Base-by-base conservation (phyloP, 2,329 filamentous ascomycete genomes). In the Diaporthe nobilis region DNA sequence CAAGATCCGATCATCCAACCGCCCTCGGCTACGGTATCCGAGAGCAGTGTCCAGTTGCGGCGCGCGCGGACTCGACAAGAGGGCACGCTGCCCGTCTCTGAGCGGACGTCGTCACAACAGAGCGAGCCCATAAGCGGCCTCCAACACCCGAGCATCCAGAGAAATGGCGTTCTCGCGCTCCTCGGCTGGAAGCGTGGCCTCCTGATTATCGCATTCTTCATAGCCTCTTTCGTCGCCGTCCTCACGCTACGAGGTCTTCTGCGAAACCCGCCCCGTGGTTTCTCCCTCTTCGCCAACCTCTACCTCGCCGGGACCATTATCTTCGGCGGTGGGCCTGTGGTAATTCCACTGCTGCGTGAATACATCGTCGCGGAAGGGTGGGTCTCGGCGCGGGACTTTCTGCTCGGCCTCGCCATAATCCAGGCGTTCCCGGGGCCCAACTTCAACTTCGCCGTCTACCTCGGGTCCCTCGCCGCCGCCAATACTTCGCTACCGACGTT, bases 241-340 rank as follows among this genome's bases (percentile, higher is more conserved):
- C 88, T 94, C 81, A 85, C 89, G 22, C 78, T 88, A 0, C 86
- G 87, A 49, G 87, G 81, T 82, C 87, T 80, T 77, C 83, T 84
- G 65, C 75, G 82, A 0, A 57, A 80, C 13, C 83, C 83, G 0
- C 86, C 90, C 0, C 83, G 91, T 0, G 82, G 88, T 0, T 91
- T 91, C 78, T 86, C 88, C 65, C 87, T 95, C 34, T 95, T 95
- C 79, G 87, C 92, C 7, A 95, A 94, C 81, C 89, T 95, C 84
- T 94, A 93, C 79, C 90, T 95, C 0, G 93, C 93, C 0, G 93
- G 93, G 0, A 95, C 93, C 1, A 89, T 92, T 75, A 92, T 92
- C 77, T 91, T 92, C 68, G 91, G 91, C 4, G 91, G 91, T 3
- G 91, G 91, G 0, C 91, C 91, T 0, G 91, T 93, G 0, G 91